phyloP scores from a whole-genome alignment of 164 flowering plant genomes.

The Kingdonia uniflora region DNA sequence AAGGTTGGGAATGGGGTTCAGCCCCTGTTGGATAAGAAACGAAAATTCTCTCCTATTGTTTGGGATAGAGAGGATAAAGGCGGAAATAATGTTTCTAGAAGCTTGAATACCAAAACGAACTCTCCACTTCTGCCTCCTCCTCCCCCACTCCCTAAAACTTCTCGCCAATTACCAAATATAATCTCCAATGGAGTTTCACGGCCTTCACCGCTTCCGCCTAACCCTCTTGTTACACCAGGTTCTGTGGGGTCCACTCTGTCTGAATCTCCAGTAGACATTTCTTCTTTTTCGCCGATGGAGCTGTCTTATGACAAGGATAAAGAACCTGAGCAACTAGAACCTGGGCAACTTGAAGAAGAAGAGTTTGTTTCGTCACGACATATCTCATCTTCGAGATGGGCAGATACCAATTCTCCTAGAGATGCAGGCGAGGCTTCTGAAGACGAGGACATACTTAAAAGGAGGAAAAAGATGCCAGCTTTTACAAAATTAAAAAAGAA shows the following conservation, averaged over 20 bases:
- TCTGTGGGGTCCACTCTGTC: slow-evolving; percentile 10
- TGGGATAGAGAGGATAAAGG: slow-evolving; percentile 81
- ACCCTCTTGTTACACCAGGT: slow-evolving; percentile 8
- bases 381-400: slow-evolving; percentile 93
- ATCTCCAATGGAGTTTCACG: slow-evolving; percentile 17
- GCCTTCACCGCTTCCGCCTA: slow-evolving; percentile 21
- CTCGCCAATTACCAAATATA: slow-evolving; percentile 25
- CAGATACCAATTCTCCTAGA: slow-evolving; percentile 52
- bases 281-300: slow-evolving; percentile 19
- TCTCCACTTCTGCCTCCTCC: slow-evolving; percentile 38
- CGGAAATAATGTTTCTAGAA: slow-evolving; percentile 12
- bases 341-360: slow-evolving; percentile 39
- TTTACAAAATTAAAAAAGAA: slow-evolving; percentile 18
- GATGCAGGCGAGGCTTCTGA: slow-evolving; percentile 60
- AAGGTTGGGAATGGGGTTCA: slow-evolving; percentile 7
- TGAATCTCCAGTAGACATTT: slow-evolving; percentile 20
- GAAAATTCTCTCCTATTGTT: slow-evolving; percentile 82
- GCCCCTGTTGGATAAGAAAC: slow-evolving; percentile 33
- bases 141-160: slow-evolving; percentile 30
- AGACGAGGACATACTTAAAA: slow-evolving; percentile 26
- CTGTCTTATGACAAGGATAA: slow-evolving; percentile 17
- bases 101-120: slow-evolving; percentile 11
- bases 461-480: slow-evolving; percentile 30
- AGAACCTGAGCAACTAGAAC: slow-evolving; percentile 31
- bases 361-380: slow-evolving; percentile 45